These are phyloP conservation scores for Oryza australiensis DNA, from an alignment of 176 grass and related monocot genomes.

Conservation along the genomic window DNA sequence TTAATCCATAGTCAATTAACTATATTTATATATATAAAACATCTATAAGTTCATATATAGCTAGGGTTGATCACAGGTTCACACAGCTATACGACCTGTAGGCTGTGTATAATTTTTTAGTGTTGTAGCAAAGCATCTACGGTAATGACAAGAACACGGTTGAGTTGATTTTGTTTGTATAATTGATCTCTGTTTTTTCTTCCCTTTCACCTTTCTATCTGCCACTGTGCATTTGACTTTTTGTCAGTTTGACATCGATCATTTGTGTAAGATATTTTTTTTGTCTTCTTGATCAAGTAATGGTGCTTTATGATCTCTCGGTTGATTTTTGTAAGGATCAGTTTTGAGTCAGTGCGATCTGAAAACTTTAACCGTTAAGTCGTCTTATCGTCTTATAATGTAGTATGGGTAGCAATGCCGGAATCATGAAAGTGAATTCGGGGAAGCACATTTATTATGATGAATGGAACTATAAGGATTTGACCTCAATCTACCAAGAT, in stretches of 20 bases:
- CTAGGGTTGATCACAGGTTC: background rate
- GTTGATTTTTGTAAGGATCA: background rate
- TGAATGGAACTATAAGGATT: too few relatives aligned
- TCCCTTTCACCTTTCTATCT: constrained; percentile 25
- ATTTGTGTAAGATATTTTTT: background rate
- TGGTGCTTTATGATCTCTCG: background rate
- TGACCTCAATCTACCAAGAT: too few relatives aligned
- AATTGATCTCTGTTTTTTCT: background rate
- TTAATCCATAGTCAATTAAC: background rate
- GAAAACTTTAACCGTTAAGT: background rate
- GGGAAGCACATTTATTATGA: too few relatives aligned
- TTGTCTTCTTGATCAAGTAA: background rate
- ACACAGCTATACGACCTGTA: background rate
- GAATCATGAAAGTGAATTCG: too few relatives aligned
- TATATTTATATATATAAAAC: background rate
- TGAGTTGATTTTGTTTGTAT: background rate
- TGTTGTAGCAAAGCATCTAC: background rate
- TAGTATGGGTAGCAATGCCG: too few relatives aligned
- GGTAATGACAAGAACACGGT: constrained; percentile 34
- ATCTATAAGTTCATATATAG: background rate
- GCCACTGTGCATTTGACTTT: constrained; percentile 35
- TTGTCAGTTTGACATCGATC: constrained; percentile 16
- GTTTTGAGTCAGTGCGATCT: background rate
- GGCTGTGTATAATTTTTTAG: background rate
- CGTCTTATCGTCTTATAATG: too few relatives aligned